Percentiles rank a stretch among this genome's conserved stretches.
Conservation (phyloP, 495 filamentous ascomycete genomes). For the Thozetella sp. region DNA sequence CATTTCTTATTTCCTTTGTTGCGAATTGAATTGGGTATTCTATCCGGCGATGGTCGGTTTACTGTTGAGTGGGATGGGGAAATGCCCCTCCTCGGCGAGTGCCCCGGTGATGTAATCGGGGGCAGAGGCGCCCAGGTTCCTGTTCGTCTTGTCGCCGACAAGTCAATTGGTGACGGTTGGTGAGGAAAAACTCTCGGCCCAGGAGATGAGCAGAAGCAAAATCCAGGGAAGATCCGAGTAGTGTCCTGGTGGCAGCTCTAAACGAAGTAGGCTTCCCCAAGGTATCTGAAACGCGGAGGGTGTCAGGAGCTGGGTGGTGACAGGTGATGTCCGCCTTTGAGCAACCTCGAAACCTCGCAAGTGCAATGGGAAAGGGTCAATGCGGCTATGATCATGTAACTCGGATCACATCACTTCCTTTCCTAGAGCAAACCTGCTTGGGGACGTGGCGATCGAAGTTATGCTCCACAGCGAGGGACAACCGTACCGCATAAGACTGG, state of each 20-base stretch:
- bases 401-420: neutral
- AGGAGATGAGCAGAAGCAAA: neutral
- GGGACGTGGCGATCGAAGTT: neutral
- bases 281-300: constrained; percentile 17
- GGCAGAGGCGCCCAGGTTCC: neutral
- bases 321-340: neutral
- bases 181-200: neutral
- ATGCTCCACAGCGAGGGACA: neutral
- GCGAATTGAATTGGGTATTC: neutral
- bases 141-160: neutral
- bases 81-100: neutral
- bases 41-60: neutral
- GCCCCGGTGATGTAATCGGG: neutral
- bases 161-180: neutral
- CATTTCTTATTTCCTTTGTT: constrained; percentile 13
- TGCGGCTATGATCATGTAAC: constrained; percentile 2
- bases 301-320: constrained; percentile 14
- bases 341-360: neutral
- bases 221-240: neutral
- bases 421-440: neutral
- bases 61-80: neutral
- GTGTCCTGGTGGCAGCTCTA: neutral
- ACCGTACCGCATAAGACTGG: neutral
- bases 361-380: neutral
- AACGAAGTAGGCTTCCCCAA: neutral